Conservation (phyloP, 2,329 filamentous ascomycete genomes). For the Epichloe uncinata region DNA sequence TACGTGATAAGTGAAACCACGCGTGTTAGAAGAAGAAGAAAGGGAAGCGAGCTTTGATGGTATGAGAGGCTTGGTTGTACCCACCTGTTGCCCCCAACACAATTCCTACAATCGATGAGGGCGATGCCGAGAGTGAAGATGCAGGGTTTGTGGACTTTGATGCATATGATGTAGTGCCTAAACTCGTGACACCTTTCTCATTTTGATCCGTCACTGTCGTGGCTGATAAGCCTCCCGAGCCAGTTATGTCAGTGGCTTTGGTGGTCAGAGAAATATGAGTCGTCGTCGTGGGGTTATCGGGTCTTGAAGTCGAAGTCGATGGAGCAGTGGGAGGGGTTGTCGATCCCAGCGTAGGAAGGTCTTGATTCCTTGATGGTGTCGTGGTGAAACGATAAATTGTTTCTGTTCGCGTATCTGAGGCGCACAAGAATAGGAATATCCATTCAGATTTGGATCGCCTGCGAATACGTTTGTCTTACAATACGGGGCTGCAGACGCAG, state of each 20-base stretch:
- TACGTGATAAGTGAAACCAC: not conserved
- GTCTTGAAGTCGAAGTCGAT: not conserved
- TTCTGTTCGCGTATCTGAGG: constrained; percentile 8
- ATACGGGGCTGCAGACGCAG: constrained; percentile 7
- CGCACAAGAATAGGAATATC: constrained; percentile 12
- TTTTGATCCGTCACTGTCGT: not conserved
- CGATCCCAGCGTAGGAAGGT: not conserved
- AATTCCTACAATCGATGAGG: constrained; percentile 4
- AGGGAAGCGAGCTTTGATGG: not conserved
- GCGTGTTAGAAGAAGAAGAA: not conserved
- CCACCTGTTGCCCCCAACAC: constrained; percentile 8
- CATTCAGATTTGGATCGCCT: constrained; percentile 5
- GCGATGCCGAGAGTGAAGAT: not conserved
- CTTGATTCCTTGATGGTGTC: not conserved
- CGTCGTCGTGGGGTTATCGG: not conserved
- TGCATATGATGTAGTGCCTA: not conserved
- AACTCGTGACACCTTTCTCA: not conserved
- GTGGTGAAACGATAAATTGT: constrained; percentile 9
- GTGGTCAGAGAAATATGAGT: not conserved
- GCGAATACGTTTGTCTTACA: constrained; percentile 12
- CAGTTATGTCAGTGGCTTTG: not conserved
- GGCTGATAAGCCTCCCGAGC: not conserved
- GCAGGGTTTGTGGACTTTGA: not conserved
- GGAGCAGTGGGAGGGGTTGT: not conserved
- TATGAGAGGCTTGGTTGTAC: not conserved